Percentiles rank a stretch among this genome's conserved stretches.
These are phyloP conservation scores for Dactylellina parvicollis DNA, from an alignment of 2,329 filamentous ascomycete genomes.

Conservation along the genomic window DNA sequence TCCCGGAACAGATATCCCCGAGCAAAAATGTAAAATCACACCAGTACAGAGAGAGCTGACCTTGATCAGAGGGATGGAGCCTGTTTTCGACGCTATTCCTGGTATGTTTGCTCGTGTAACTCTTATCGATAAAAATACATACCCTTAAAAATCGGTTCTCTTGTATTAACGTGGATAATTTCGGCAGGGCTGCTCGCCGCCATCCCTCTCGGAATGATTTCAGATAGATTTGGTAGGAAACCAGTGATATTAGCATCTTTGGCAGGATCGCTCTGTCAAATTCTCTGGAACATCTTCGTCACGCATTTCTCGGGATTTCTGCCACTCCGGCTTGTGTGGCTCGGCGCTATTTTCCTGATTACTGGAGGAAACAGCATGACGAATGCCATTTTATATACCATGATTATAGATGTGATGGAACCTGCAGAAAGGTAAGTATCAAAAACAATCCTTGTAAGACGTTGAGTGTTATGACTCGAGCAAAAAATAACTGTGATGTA, in stretches of 20 bases:
- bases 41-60: slow-evolving; percentile 18
- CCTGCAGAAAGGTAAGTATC: slow-evolving; percentile 4
- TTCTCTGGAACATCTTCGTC: not conserved
- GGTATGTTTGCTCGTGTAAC: not conserved
- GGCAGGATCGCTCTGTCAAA: not conserved
- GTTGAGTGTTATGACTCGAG: too few relatives aligned
- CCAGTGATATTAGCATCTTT: slow-evolving; percentile 7
- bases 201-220: slow-evolving; percentile 16
- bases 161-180: not conserved
- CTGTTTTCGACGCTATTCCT: slow-evolving; percentile 23
- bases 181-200: not conserved
- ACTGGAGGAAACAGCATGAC: slow-evolving; percentile 9
- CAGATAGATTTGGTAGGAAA: slow-evolving; percentile 19
- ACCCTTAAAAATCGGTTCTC: too few relatives aligned
- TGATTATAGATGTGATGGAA: slow-evolving; percentile 18
- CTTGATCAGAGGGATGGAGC: slow-evolving; percentile 14
- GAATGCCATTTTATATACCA: slow-evolving; percentile 29
- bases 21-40: slow-evolving; percentile 23
- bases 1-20: slow-evolving; percentile 2
- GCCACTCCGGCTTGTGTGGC: slow-evolving; percentile 5
- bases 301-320: not conserved
- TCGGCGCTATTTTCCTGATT: slow-evolving; percentile 4
- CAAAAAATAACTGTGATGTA: not conserved
- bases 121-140: not conserved
- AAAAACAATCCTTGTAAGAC: too few relatives aligned